Evolutionary conservation across 2,329 filamentous ascomycete species (phyloP).

Genomic region (Grosmannia penicillata): DNA sequence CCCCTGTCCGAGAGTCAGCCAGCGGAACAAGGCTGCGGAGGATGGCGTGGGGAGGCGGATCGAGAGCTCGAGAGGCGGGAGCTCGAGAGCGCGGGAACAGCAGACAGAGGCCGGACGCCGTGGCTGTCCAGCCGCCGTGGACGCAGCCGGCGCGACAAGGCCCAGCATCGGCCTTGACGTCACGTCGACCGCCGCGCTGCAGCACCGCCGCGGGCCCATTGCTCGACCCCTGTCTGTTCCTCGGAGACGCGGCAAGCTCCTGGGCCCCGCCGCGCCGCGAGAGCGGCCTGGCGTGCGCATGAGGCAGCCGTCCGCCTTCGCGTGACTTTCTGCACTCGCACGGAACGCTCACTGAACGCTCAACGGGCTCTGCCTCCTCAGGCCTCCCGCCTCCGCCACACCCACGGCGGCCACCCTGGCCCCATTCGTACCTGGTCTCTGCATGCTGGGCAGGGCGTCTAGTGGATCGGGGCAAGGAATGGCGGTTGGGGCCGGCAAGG

Average conservation of each 20-base stretch:
- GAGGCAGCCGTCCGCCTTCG: too few relatives aligned
- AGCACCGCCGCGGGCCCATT: too few relatives aligned
- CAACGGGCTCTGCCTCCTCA: not conserved
- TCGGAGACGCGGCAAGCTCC: too few relatives aligned
- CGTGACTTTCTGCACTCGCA: too few relatives aligned
- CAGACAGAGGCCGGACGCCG: not conserved
- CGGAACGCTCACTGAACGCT: not conserved
- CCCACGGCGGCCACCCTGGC: too few relatives aligned
- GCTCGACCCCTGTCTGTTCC: too few relatives aligned
- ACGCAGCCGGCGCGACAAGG: too few relatives aligned
- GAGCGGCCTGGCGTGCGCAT: too few relatives aligned
- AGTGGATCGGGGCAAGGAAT: not conserved
- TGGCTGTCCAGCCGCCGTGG: not conserved
- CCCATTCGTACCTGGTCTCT: conserved; percentile 41
- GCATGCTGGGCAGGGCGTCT: conserved; percentile 28
- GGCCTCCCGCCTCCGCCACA: not conserved
- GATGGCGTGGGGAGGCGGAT: not conserved
- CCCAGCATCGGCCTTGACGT: too few relatives aligned
- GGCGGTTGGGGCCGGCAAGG: not conserved
- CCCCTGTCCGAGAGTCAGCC: conserved; percentile 25
- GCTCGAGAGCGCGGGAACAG: not conserved
- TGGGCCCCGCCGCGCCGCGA: too few relatives aligned
- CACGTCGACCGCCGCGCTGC: too few relatives aligned
- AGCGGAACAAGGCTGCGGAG: not conserved
- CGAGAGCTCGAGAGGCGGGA: not conserved